Conservation (phyloP, 1,284 basidiomycete genomes). For the Ustilago trichophora region DNA sequence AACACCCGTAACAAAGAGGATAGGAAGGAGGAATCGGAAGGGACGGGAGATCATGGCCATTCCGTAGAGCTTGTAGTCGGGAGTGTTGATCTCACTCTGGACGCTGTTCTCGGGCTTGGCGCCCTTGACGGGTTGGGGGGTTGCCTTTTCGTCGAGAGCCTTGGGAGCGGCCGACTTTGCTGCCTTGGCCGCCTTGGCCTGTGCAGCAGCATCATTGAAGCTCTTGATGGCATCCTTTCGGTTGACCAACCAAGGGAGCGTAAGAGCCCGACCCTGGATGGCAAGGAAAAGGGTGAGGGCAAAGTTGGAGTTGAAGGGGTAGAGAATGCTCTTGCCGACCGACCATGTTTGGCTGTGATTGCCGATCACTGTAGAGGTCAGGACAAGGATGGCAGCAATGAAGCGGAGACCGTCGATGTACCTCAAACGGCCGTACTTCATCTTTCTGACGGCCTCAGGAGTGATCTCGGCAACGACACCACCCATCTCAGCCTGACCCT, state of each 20-base stretch:
- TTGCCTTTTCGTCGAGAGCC: constrained; percentile 24
- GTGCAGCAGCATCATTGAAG: constrained; percentile 29
- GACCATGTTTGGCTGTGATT: constrained; percentile 12
- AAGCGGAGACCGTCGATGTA: constrained; percentile 43
- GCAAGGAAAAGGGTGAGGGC: constrained; percentile 44
- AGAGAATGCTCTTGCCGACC: constrained; percentile 36
- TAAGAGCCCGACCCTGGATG: constrained; percentile 32
- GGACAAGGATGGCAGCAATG: constrained; percentile 30
- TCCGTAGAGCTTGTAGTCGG: constrained; percentile 39
- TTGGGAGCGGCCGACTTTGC: constrained; percentile 26
- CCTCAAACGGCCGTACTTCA: constrained; percentile 43
- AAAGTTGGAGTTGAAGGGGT: constrained; percentile 44
- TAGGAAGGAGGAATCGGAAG: constrained; percentile 43
- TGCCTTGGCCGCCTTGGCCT: constrained; percentile 28
- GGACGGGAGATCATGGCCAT: constrained; percentile 45
- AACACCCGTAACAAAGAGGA: constrained; percentile 42
- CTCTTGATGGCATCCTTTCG: constrained; percentile 23
- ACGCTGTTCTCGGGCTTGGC: not conserved
- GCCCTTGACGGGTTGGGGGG: constrained; percentile 1
- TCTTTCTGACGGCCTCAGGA: constrained; percentile 17
- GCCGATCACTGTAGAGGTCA: constrained; percentile 35
- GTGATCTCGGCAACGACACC: not conserved
- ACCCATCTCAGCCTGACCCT: constrained; percentile 15
- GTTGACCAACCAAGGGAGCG: constrained; percentile 37
- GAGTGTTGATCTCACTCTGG: constrained; percentile 21